Percentiles rank a stretch among this genome's conserved stretches.
phyloP scores from a whole-genome alignment of 106 monocot species.

The Narthecium ossifragum region DNA sequence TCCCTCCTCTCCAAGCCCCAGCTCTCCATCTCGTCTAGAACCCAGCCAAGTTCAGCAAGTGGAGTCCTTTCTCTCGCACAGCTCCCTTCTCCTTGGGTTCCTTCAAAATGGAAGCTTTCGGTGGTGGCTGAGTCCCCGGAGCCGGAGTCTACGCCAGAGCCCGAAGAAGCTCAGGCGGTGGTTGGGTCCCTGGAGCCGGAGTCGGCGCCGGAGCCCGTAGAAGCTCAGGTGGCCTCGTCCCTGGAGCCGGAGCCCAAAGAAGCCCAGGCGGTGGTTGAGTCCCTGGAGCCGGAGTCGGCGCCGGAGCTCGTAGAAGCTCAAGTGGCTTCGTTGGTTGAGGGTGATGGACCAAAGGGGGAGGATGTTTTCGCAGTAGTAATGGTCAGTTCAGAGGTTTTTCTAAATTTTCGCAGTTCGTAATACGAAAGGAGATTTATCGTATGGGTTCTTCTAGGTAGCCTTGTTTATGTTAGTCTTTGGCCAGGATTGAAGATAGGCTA shows the following conservation, averaged over 20 bases:
- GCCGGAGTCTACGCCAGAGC: neutral
- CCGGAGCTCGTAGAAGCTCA: conserved; percentile 9
- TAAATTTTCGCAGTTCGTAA: too few relatives aligned
- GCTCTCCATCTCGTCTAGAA: too few relatives aligned
- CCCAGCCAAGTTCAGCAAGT: too few relatives aligned
- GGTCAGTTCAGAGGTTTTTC: neutral
- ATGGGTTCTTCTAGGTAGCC: neutral
- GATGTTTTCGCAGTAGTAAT: conserved; percentile 12
- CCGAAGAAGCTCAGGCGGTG: too few relatives aligned
- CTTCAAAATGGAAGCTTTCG: neutral
- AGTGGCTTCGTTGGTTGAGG: conserved; percentile 3
- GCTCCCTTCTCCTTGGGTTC: neutral
- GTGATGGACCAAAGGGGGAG: conserved; percentile 6
- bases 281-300: neutral
- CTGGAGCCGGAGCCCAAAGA: neutral
- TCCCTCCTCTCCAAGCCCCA: neutral
- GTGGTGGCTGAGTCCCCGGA: neutral
- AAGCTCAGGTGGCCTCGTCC: neutral
- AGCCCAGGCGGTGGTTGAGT: neutral
- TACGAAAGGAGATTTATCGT: too few relatives aligned
- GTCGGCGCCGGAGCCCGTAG: too few relatives aligned
- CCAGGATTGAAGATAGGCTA: neutral
- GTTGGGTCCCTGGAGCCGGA: neutral
- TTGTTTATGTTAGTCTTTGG: neutral
- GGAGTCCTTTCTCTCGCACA: neutral